A percentile compares a stretch with the other conserved stretches of the same genome.
Conservation (phyloP, 495 filamentous ascomycete species). For the Evansstolkia leycettana region DNA sequence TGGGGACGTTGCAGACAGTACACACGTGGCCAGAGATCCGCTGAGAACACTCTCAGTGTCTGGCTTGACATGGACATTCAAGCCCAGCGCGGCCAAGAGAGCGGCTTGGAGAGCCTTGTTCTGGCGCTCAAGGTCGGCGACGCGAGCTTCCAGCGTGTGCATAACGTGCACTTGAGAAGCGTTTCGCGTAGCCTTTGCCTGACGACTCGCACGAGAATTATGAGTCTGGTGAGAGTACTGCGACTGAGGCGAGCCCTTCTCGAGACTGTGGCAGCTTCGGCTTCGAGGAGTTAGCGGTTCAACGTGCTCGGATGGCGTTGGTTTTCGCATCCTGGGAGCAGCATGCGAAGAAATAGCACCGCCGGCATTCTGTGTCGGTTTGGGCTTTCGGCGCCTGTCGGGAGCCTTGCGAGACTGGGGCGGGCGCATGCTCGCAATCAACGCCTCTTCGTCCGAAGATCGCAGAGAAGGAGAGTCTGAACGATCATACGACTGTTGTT, state of each 20-base stretch:
- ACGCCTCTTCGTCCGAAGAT: constrained; percentile 29
- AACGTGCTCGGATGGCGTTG: background rate
- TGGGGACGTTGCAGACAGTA: constrained; percentile 4
- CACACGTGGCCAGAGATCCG: constrained; percentile 6
- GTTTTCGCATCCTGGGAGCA: background rate
- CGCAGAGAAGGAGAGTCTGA: constrained; percentile 22
- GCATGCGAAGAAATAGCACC: background rate
- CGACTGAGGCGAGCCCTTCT: constrained; percentile 14
- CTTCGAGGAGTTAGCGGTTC: constrained; percentile 17
- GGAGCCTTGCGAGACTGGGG: constrained; percentile 10
- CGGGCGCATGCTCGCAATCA: constrained; percentile 9
- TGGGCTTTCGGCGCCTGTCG: constrained; percentile 6
- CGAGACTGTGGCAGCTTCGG: constrained; percentile 9
- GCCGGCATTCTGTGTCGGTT: background rate
- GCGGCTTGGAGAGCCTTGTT: constrained; percentile 36
- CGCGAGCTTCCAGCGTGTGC: constrained; percentile 22
- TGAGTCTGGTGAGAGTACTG: constrained; percentile 12
- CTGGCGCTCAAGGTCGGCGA: constrained; percentile 30
- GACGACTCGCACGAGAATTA: constrained; percentile 12
- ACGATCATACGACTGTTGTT: constrained; percentile 7
- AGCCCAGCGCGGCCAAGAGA: constrained; percentile 26
- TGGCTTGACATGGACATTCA: constrained; percentile 13
- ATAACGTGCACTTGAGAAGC: constrained; percentile 3
- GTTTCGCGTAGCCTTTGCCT: background rate
- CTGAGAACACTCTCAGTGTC: constrained; percentile 14